Evolutionary conservation across 106 monocot species (phyloP), one percentile per base, ranked within the genome.

Genomic region (Platanthera zijinensis): DNA sequence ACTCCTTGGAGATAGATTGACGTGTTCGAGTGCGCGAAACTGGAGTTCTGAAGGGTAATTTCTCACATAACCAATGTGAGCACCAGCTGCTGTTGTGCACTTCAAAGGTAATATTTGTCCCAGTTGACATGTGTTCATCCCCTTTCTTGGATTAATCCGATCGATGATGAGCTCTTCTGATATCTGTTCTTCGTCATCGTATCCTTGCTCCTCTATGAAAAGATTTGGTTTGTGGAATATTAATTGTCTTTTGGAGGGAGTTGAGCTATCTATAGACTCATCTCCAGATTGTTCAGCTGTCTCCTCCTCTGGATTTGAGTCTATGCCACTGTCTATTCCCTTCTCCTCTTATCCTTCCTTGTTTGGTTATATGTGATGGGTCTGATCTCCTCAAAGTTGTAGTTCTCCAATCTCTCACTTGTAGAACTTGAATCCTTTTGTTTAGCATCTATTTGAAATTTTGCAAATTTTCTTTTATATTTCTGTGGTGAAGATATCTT

Each of bases 101-200:
- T n/a, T n/a, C n/a, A n/a, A n/a, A n/a, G n/a, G n/a, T n/a, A n/a
- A n/a, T n/a, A n/a, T n/a, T n/a, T n/a, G n/a, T n/a, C n/a, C n/a
- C n/a, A n/a, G n/a, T n/a, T n/a, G n/a, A n/a, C n/a, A n/a, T n/a
- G n/a, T n/a, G n/a, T n/a, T n/a, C n/a, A n/a, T n/a, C n/a, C n/a
- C n/a, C n/a, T n/a, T n/a, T n/a, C 77, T 95, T 3, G 88, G 88
- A 30, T 83, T 88, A 48, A 90, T 92, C 78, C 92, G 84, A 9
- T 52, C 53, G 19, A 88, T 78, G 47, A 95, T 92, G 69, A 80
- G 50, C 74, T 92, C 92, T 39, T 62, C 67, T 11, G 88, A 66
- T 32, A 85, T 79, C 17, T 79, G 76, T 0, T 76, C 73, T 51
- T 82, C 77, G 12, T 83, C 77, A 9, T 74, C 71, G 10, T 69